Percentiles rank a stretch among this genome's conserved stretches.
These are phyloP conservation scores for Trypanosoma boissoni DNA, from an alignment of 208 protist genomes.

Conservation along the genomic window DNA sequence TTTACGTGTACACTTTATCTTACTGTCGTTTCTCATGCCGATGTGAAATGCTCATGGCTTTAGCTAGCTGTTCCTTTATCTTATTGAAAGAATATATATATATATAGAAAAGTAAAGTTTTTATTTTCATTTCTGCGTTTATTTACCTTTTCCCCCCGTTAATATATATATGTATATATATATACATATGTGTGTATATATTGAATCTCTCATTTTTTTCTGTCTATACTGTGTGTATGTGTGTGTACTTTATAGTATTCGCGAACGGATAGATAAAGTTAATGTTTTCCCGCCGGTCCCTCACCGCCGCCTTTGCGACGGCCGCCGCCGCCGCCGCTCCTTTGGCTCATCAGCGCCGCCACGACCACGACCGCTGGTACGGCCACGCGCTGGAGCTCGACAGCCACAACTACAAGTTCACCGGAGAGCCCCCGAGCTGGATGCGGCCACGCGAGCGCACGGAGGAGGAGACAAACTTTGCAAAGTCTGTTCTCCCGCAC, in stretches of 20 bases:
- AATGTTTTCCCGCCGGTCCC: constrained; percentile 63
- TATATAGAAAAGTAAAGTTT: constrained; percentile 9
- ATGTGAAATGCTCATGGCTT: too few relatives aligned
- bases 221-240: constrained; percentile 1
- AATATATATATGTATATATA: not conserved
- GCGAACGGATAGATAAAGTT: constrained; percentile 3
- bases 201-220: constrained; percentile 10
- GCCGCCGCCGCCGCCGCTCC: constrained; percentile 20
- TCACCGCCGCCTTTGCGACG: constrained; percentile 36
- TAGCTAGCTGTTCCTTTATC: constrained; percentile 1
- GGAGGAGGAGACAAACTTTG: constrained; percentile 78
- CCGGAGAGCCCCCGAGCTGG: constrained; percentile 70
- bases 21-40: too few relatives aligned
- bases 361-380: constrained; percentile 88
- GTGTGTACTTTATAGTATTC: constrained; percentile 6
- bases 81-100: constrained; percentile 9
- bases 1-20: constrained; percentile 15
- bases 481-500: constrained; percentile 71
- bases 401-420: constrained; percentile 86
- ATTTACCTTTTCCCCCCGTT: too few relatives aligned
- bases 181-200: constrained; percentile 7
- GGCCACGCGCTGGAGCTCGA: constrained; percentile 81
- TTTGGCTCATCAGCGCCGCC: constrained; percentile 57
- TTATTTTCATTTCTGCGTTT: too few relatives aligned
- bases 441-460: constrained; percentile 67